Evolutionary conservation across 257 asterid genomes (phyloP).

Genomic region (Galeopsis tetrahit): DNA sequence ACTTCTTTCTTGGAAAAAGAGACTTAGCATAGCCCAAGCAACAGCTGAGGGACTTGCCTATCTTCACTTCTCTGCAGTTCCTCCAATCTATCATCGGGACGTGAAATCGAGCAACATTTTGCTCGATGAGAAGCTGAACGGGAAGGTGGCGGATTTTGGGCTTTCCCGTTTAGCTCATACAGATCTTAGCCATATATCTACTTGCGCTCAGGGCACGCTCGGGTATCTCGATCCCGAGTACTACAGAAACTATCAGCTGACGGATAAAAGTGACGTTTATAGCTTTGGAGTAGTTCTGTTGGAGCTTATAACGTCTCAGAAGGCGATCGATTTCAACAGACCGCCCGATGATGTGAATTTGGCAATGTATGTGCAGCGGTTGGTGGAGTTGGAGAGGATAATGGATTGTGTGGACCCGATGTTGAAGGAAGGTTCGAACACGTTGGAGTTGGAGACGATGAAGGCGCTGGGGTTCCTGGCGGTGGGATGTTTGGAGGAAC

Average conservation of each 20-base stretch:
- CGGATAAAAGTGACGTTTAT: conserved; percentile 93
- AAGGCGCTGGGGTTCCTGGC: conserved; percentile 89
- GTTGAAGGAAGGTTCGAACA: conserved; percentile 64
- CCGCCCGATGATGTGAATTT: conserved; percentile 76
- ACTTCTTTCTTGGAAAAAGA: conserved; percentile 51
- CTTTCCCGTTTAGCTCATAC: conserved; percentile 84
- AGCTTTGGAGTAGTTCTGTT: conserved; percentile 86
- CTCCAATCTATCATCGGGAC: conserved; percentile 88
- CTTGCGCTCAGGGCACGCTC: conserved; percentile 95
- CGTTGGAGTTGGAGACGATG: conserved; percentile 76
- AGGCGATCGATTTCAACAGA: conserved; percentile 78
- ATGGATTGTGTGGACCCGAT: conserved; percentile 79
- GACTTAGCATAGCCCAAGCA: conserved; percentile 69
- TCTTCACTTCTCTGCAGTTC: conserved; percentile 86
- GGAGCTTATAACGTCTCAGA: conserved; percentile 90
- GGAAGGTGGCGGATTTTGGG: conserved; percentile 87
- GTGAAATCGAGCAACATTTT: conserved; percentile 92
- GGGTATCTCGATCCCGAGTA: conserved; percentile 97
- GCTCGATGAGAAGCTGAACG: conserved; percentile 68
- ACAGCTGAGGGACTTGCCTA: conserved; percentile 91
- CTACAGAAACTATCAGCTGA: conserved; percentile 78
- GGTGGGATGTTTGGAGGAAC: conserved; percentile 82
- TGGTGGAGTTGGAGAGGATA: conserved; percentile 80
- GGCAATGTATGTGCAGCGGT: conserved; percentile 75
- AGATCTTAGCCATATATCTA: conserved; percentile 83